These are phyloP conservation scores for Macroventuria anomochaeta DNA, from an alignment of 2,329 filamentous ascomycete species.

Conservation along the genomic window DNA sequence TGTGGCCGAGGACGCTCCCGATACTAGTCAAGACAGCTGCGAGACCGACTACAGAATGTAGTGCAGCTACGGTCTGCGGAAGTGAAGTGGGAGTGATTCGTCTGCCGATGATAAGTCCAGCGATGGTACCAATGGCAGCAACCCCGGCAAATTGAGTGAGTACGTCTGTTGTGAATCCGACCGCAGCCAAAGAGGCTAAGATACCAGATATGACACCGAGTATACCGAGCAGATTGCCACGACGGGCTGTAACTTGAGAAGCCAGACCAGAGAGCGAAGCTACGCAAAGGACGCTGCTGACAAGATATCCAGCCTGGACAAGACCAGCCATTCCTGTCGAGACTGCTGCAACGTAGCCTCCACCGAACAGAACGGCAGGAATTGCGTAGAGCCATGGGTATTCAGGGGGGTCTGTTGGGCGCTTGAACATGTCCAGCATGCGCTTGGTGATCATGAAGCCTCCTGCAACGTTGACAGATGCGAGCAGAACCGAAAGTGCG, in stretches of 20 bases:
- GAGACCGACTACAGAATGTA: slow-evolving; percentile 89
- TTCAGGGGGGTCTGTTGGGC: slow-evolving; percentile 83
- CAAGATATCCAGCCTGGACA: slow-evolving; percentile 85
- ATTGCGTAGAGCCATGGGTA: slow-evolving; percentile 87
- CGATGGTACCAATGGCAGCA: slow-evolving; percentile 72
- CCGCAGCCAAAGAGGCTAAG: slow-evolving; percentile 79
- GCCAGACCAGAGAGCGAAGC: slow-evolving; percentile 78
- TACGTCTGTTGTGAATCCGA: slow-evolving; percentile 79
- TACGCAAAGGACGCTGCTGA: slow-evolving; percentile 85
- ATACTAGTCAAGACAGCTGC: slow-evolving; percentile 89
- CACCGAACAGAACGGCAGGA: slow-evolving; percentile 77
- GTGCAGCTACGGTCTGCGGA: slow-evolving; percentile 85
- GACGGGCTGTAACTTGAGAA: slow-evolving; percentile 80
- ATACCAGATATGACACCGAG: slow-evolving; percentile 85
- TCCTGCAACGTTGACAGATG: slow-evolving; percentile 87
- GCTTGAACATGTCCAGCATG: slow-evolving; percentile 74
- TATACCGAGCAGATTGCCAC: slow-evolving; percentile 86
- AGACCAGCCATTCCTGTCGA: slow-evolving; percentile 82
- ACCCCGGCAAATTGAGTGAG: slow-evolving; percentile 80
- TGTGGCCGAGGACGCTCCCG: slow-evolving; percentile 79
- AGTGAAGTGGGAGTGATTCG: slow-evolving; percentile 87
- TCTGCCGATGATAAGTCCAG: slow-evolving; percentile 78
- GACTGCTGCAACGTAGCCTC: slow-evolving; percentile 80
- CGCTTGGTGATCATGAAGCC: slow-evolving; percentile 92
- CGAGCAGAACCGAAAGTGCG: slow-evolving; percentile 78